Base-by-base conservation (phyloP, 495 filamentous ascomycete species). In the Penicillium cataractarum region DNA sequence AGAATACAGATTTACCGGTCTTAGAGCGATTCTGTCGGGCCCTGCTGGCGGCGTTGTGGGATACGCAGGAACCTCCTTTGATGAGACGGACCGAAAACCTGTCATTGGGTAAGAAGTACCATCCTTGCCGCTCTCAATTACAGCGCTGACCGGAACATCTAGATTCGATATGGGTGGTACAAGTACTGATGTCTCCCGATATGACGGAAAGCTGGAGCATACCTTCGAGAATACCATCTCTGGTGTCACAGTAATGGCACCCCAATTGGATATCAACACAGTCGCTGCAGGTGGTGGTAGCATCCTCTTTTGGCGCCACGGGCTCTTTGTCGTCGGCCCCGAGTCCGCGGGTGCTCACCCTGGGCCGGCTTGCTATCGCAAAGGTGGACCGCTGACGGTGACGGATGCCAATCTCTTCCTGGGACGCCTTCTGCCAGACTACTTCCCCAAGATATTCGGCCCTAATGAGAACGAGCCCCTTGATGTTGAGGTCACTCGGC, bases 241-340 rank as follows among this genome's bases (percentile, higher is more conserved):
- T 3, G 95, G 95, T 26, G 92, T 99, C 5, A 92, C 92, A 0
- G 95, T 97, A 32, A 94, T 97, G 67, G 92, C 89, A 0, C 95
- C 95, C 0, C 95, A 97, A 67, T 84, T 99, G 0, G 95, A 99
- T 76, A 97, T 99, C 76, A 97, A 97, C 74, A 99, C 95, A 0
- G 93, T 98, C 31, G 94, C 94, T 22, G 94, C 94, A n/a, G 94
- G 94, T 40, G 94, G 94, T 57, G 94, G 94, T n/a, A 96, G 92
- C 7, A 86, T 92, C 49, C 82, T 98, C 3, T 92, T 92, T 67
- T 98, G 89, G 83, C 86, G 88, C 44, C 97, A 98, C 63, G 93
- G 94, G 5, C 80, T 98, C 12, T 97, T 98, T 67, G 92, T 94
- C 17, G 94, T 97, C 27, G 94, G 94, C 0, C 94, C 94, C 4